Evolutionary conservation across 2,329 filamentous ascomycete species (phyloP), one percentile per base, ranked within the genome.

Genomic region (Hypoxylon sp.): DNA sequence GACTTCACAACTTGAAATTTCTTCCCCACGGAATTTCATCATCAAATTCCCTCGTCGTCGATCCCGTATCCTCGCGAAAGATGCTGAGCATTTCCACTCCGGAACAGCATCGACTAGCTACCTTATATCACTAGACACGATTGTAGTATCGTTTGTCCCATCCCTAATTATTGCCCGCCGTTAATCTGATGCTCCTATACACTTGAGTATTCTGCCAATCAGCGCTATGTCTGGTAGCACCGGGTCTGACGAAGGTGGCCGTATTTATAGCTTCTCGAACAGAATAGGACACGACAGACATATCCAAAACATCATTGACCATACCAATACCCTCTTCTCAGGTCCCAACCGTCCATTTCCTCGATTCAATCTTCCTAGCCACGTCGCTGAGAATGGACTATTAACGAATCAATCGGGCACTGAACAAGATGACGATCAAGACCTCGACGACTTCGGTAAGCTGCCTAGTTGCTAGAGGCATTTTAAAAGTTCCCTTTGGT

Each of bases 371-470:
- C 32, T 63, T 15, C 46, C 42, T 8, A 21, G 47, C 17, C 27
- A 57, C 6, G 39, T 47, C 8, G 56, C 17, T 29, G 48, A 17
- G 24, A 31, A 54, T 51, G 65, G 53, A 44, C n/a, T 29, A 15
- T 54, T 65, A 15, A 21, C 31, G 5, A 48, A 53, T 24, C 67
- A 50, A 29, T 31, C 57, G n/a, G 29, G 52, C 27, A 46, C 32
- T 6, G 47, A 59, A 6, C 21, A 15, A 19, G 35, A 52, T 29
- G 66, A 67, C 48, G 72, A 70, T 11, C 46, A 35, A 4, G 59
- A 64, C 2, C 62, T 77, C 1, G 77, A 78, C 52, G 72, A 75
- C 29, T 77, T 77, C 48, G 75, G 76, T 78, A 68, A 60, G 74
- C 31, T 42, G 10, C 31, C 31, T 37, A n/a, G 15, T 32, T 46